Conservation (phyloP, 2,329 filamentous ascomycete genomes). For the Penicillium sp. region DNA sequence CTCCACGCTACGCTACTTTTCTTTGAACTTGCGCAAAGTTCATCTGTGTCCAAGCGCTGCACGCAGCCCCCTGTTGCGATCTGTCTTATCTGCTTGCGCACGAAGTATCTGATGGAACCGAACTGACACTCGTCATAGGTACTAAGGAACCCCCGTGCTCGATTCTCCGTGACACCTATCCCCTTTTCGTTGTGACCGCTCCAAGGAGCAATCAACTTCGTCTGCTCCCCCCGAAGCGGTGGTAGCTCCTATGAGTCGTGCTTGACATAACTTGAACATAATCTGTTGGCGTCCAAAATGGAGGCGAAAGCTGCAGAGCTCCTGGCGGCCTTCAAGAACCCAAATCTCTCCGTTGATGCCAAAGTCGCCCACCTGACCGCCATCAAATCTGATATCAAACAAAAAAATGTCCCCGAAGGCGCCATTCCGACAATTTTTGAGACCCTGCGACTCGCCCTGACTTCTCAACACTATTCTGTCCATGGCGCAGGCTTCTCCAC, state of each 20-base stretch:
- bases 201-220: not conserved
- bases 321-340: constrained; percentile 58
- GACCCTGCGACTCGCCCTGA: constrained; percentile 72
- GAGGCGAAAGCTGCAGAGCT: constrained; percentile 59
- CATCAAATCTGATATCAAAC: constrained; percentile 88
- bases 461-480: constrained; percentile 74
- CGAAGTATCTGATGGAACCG: not conserved
- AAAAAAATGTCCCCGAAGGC: constrained; percentile 79
- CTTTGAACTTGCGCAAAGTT: not conserved
- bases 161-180: not conserved
- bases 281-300: constrained; percentile 45
- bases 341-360: constrained; percentile 67
- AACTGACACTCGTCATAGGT: not conserved
- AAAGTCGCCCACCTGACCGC: constrained; percentile 72
- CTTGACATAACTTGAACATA: constrained; percentile 12
- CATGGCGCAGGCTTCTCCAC: constrained; percentile 84
- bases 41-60: not conserved
- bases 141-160: not conserved
- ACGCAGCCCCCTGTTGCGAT: not conserved
- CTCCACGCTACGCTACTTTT: not conserved
- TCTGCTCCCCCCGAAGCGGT: constrained; percentile 4
- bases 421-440: constrained; percentile 77
- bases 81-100: not conserved
- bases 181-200: not conserved
- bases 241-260: constrained; percentile 19